phyloP scores from a whole-genome alignment of 2,329 filamentous ascomycete genomes.

The Acarospora socialis region DNA sequence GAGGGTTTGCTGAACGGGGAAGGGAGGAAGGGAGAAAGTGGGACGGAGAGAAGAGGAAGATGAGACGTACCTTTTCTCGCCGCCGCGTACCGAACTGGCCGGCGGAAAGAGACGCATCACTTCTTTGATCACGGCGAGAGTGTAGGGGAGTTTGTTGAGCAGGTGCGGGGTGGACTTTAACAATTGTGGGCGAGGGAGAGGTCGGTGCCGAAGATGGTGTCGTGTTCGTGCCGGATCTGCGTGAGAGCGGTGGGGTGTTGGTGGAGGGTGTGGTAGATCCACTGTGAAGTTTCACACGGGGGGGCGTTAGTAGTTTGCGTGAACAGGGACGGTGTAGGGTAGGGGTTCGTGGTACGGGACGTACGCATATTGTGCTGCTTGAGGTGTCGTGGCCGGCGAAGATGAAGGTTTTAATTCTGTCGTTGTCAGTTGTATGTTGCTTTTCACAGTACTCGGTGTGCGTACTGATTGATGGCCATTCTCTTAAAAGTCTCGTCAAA shows the following conservation, averaged over 20 bases:
- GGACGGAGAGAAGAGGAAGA: no score
- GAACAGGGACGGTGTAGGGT: no score
- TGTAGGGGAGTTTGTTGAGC: constrained; percentile 25
- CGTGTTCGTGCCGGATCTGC: constrained; percentile 25
- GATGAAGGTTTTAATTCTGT: constrained; percentile 26
- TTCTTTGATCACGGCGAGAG: constrained; percentile 26
- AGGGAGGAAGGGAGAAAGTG: no score
- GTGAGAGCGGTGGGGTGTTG: constrained; percentile 20
- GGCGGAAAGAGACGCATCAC: constrained; percentile 22
- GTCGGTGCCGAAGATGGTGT: constrained; percentile 22
- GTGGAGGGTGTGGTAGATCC: constrained; percentile 21
- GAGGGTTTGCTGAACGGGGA: no score
- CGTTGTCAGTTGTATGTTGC: constrained; percentile 20
- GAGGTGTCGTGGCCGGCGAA: constrained; percentile 29
- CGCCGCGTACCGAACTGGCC: constrained; percentile 20
- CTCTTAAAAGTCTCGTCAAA: not conserved
- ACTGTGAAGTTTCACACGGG: no score
- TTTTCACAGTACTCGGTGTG: no score
- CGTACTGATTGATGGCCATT: no score
- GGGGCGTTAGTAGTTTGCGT: no score
- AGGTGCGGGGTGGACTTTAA: constrained; percentile 18
- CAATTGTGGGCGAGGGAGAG: constrained; percentile 12
- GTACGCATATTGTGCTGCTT: constrained; percentile 20
- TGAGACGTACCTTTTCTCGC: no score
- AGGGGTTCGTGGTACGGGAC: no score